Evolutionary conservation across 1,284 basidiomycete genomes (phyloP), one percentile per base, ranked within the genome.

Genomic region (Pyrrhoderma lamaoense): DNA sequence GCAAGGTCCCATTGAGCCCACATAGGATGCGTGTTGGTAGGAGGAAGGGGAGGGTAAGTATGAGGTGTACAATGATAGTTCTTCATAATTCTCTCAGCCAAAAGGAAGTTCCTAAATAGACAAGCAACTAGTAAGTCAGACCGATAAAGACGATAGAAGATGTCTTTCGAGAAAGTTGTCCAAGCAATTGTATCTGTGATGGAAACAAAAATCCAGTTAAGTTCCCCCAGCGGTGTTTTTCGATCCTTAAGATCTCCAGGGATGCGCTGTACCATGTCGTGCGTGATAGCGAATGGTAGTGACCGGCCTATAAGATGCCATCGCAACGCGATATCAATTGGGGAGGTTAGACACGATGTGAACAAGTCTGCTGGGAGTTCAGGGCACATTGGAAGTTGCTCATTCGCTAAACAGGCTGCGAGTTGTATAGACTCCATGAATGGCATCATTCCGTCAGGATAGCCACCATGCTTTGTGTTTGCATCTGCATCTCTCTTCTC

Each of bases 151-250:
- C 92, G 81, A 40, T 93, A 93, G 69, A 99, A 99, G 9, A 93
- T 81, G 47, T 95, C 91, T 47, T 89, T 80, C 18, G 93, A 89
- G 63, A 99, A 93, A 0, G 93, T 92, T 9, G 94, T 93, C 95
- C 96, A 99, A 11, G 96, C 96, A 57, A 99, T 98, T 7, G 95
- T 98, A 68, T 99, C 95, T 14, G 95, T 99, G 57, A 99, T 93
- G 38, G 95, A 93, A 1, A 93, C 98, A 70, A 99, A 98, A 60
- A 99, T 98, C 95, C 96, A 99, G 67, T 97, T 97, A 23, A 99
- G 80, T 68, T 99, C 95, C 48, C 95, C 95, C 1, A 99, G 75
- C 0, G 95, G 95, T 2, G 96, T 98, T 21, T 93, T 79, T 31
- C 95, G 79, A 63, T 99, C 95, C 67, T 97, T 97, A 55, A 99